Conservation (phyloP, 257 asterid genomes). For the Solanum pinnatisectum region DNA sequence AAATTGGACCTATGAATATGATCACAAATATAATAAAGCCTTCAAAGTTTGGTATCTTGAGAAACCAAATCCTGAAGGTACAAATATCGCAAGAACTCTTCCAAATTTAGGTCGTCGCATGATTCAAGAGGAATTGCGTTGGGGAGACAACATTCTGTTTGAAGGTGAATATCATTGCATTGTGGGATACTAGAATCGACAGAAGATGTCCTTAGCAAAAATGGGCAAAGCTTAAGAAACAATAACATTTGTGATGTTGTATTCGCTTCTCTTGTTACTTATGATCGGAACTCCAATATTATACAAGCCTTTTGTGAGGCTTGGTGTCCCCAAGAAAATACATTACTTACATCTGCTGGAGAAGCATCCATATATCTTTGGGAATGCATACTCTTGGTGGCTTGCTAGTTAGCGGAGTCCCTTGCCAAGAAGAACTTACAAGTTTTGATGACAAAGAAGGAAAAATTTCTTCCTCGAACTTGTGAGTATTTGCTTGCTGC, state of each 20-base stretch:
- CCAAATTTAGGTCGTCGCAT: too few relatives aligned
- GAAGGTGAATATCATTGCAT: background rate
- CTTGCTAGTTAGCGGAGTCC: background rate
- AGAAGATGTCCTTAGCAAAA: background rate
- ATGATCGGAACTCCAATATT: background rate
- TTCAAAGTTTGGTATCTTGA: background rate
- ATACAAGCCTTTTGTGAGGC: background rate
- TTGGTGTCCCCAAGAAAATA: background rate
- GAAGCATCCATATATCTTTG: background rate
- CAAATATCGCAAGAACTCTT: too few relatives aligned
- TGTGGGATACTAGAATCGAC: background rate
- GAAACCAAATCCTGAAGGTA: background rate
- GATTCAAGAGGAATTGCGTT: too few relatives aligned
- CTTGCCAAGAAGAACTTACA: background rate
- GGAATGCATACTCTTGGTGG: background rate
- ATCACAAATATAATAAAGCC: background rate
- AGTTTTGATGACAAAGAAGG: background rate
- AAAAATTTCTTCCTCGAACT: background rate
- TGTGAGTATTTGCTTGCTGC: background rate
- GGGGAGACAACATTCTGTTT: background rate
- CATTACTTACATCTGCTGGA: background rate
- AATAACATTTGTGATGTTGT: too few relatives aligned
- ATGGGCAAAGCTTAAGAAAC: background rate
- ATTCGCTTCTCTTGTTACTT: too few relatives aligned
- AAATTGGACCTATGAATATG: background rate